Evolutionary conservation across 1,284 basidiomycete species (phyloP).

Genomic region (Polyporus tsugae): DNA sequence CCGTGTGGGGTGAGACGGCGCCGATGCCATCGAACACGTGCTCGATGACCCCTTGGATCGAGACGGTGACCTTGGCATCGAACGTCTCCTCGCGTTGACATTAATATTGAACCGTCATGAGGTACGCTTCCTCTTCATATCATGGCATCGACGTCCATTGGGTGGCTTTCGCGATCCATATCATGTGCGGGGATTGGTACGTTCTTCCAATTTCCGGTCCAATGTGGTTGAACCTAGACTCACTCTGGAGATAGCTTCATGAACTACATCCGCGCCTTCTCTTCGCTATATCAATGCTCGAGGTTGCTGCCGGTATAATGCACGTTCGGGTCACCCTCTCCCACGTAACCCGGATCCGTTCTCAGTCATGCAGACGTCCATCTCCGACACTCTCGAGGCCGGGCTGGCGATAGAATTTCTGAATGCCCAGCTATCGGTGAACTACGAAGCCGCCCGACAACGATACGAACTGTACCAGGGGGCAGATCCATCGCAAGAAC

Average conservation of each 20-base stretch:
- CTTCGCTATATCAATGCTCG: neutral
- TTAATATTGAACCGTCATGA: neutral
- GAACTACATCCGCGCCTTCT: neutral
- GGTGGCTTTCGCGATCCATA: constrained; percentile 5
- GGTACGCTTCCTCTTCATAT: constrained; percentile 6
- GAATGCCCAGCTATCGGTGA: constrained; percentile 41
- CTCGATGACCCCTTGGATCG: neutral
- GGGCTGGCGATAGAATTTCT: constrained; percentile 41
- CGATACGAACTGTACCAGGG: constrained; percentile 34
- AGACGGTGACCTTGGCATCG: neutral
- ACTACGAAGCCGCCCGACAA: constrained; percentile 37
- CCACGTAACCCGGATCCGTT: neutral
- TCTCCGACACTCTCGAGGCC: constrained; percentile 25
- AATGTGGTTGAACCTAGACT: neutral
- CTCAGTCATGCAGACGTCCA: neutral
- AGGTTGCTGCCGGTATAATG: neutral
- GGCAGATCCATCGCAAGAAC: constrained; percentile 12
- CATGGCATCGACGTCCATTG: neutral
- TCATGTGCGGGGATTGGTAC: constrained; percentile 2
- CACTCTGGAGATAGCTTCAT: too few relatives aligned
- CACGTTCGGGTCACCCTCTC: neutral
- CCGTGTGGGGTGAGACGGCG: neutral
- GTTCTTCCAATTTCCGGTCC: neutral
- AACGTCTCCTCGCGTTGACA: neutral
- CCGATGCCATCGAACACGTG: too few relatives aligned